These are phyloP conservation scores for Tolypocladium pustulatum DNA, from an alignment of 2,329 filamentous ascomycete species.

Conservation along the genomic window DNA sequence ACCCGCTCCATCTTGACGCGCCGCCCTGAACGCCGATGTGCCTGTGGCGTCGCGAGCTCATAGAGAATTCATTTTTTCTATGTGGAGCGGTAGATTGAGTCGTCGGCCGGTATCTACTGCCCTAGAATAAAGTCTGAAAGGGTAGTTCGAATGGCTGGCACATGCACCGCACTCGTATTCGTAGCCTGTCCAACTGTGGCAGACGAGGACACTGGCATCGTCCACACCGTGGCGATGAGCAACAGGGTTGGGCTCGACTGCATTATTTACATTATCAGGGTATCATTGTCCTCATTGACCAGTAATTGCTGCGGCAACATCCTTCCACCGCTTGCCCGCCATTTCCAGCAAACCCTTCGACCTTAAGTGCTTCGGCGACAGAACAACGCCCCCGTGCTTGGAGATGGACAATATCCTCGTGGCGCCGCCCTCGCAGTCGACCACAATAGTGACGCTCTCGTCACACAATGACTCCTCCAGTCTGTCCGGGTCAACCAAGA, in stretches of 20 bases:
- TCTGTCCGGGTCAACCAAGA: constrained; percentile 79
- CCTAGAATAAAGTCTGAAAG: constrained; percentile 69
- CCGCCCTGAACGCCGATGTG: constrained; percentile 16
- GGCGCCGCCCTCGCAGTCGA: constrained; percentile 49
- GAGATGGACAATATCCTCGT: constrained; percentile 60
- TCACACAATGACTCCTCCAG: constrained; percentile 80
- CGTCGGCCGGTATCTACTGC: constrained; percentile 79
- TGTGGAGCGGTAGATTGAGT: constrained; percentile 53
- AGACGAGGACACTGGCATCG: background rate
- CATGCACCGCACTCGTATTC: constrained; percentile 25
- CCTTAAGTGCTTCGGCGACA: constrained; percentile 53
- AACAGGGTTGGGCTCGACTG: background rate
- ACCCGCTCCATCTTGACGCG: constrained; percentile 18
- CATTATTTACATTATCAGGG: constrained; percentile 5
- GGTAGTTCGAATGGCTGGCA: constrained; percentile 78
- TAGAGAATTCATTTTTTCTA: constrained; percentile 23
- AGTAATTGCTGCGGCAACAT: constrained; percentile 20
- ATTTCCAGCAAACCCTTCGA: constrained; percentile 46
- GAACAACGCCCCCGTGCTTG: constrained; percentile 68
- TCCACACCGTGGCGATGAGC: background rate
- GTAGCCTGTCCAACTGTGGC: background rate
- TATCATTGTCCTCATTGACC: constrained; percentile 19
- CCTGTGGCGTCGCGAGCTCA: constrained; percentile 44
- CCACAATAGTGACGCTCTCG: constrained; percentile 72
- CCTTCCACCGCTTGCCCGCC: constrained; percentile 24